Evolutionary conservation across 768 basidiomycete genomes (phyloP), one percentile per base, ranked within the genome.

Genomic region (Sporobolomyces pararoseus): DNA sequence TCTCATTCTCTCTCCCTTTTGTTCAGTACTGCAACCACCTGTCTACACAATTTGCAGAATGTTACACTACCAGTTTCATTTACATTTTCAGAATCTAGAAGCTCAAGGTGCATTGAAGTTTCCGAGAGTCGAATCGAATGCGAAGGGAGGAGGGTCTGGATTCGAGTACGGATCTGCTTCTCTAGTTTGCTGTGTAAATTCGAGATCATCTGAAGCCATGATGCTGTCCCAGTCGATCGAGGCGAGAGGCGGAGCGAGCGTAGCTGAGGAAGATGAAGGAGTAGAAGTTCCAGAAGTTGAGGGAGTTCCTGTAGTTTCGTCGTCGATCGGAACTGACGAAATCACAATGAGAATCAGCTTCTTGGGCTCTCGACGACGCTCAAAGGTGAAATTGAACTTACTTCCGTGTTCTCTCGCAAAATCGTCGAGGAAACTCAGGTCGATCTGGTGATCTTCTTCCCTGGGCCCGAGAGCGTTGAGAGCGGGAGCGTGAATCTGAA

Each of bases 351-450:
- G 21, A n/a, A n/a, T 47, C 46, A 47, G 46, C 13, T 47, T 47
- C 50, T 10, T 13, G 47, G 47, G 12, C 47, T 23, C 17, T 17
- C 21, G n/a, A 7, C 7, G n/a, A 49, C 7, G 7, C 13, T 49
- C 31, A 32, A 35, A 37, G n/a, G n/a, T n/a, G n/a, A n/a, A n/a
- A 10, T 23, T 21, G 55, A 42, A 61, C 59, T 61, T 32, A 61
- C 59, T 49, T 16, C 59, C 59, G 32, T 49, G 27, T 17, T 61
- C 59, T 9, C 59, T 27, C 5, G 59, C 59, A 32, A 61, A 61
- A 35, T 49, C 59, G 46, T 61, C 59, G 23, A 61, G 46, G 59
- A 61, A 61, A 32, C 44, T 49, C 29, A 61, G 32, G 17, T 61
- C 59, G 31, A 47, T 4, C 31, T 34, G 4, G 34, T 34, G 50